Evolutionary conservation across 148 eudicot species (phyloP).

Genomic region (Limonium bicolor): DNA sequence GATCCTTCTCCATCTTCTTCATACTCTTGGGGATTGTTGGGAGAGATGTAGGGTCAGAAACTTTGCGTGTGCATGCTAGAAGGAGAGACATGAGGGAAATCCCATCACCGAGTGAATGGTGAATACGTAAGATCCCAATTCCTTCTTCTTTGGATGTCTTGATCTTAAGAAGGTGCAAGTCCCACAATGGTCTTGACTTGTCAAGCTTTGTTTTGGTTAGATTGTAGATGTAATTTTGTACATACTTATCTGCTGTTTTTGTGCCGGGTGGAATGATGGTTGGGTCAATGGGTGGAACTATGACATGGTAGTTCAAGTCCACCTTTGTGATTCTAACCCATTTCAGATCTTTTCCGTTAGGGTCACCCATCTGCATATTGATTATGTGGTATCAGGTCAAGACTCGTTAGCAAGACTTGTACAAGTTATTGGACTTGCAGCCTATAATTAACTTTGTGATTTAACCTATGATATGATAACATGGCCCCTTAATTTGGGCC

Average conservation of each 20-base stretch:
- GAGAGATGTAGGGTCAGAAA: conserved; percentile 6
- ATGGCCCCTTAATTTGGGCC: too few relatives aligned
- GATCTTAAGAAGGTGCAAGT: conserved; percentile 17
- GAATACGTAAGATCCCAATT: conserved; percentile 7
- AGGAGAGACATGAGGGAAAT: conserved; percentile 18
- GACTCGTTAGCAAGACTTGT: too few relatives aligned
- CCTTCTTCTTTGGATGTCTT: conserved; percentile 10
- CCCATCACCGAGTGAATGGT: conserved; percentile 23
- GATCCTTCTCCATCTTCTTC: not conserved
- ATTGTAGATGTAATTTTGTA: conserved; percentile 18
- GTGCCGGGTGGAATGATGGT: conserved; percentile 14
- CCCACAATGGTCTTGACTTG: conserved; percentile 19
- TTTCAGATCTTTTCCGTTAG: conserved; percentile 18
- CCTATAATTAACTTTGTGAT: too few relatives aligned
- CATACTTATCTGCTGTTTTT: conserved; percentile 11
- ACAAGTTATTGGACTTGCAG: too few relatives aligned
- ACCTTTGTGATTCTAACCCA: conserved; percentile 10
- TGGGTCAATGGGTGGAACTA: conserved; percentile 8
- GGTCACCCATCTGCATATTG: conserved; percentile 20
- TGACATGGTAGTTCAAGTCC: conserved; percentile 10
- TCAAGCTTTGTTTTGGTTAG: conserved; percentile 13
- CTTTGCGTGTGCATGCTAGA: conserved; percentile 15
- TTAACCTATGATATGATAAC: too few relatives aligned
- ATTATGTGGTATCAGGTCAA: too few relatives aligned
- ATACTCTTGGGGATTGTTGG: conserved; percentile 14